Conservation (phyloP, 2,329 filamentous ascomycete species). For the Botrytis sinoallii region DNA sequence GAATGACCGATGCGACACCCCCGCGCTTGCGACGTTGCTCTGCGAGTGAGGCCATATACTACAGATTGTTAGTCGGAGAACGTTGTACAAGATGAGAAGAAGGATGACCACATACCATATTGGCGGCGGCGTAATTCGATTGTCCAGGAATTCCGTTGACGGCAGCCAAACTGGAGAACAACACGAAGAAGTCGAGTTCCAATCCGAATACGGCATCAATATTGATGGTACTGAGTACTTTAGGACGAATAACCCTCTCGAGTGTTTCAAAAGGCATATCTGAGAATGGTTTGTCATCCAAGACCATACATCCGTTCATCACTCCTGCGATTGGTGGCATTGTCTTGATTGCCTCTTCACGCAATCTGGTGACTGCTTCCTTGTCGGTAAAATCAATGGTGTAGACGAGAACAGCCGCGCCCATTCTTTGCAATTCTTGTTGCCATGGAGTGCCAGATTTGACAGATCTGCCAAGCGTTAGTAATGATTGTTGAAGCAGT, state of each 20-base stretch:
- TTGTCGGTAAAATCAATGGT: slow-evolving; percentile 27
- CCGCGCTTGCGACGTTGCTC: slow-evolving; percentile 42
- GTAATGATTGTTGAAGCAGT: background rate
- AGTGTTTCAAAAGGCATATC: slow-evolving; percentile 35
- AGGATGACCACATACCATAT: slow-evolving; percentile 34
- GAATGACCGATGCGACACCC: slow-evolving; percentile 47
- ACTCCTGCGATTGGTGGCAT: slow-evolving; percentile 41
- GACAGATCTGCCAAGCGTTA: slow-evolving; percentile 36
- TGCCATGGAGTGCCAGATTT: slow-evolving; percentile 34
- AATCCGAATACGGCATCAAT: slow-evolving; percentile 38
- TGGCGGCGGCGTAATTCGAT: slow-evolving; percentile 41
- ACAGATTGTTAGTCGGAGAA: background rate
- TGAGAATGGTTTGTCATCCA: slow-evolving; percentile 37
- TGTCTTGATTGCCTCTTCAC: slow-evolving; percentile 13
- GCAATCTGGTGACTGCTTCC: background rate
- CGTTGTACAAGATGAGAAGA: background rate
- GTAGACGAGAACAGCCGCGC: slow-evolving; percentile 17
- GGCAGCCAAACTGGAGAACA: slow-evolving; percentile 40
- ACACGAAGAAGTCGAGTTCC: slow-evolving; percentile 44
- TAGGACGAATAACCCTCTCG: slow-evolving; percentile 36
- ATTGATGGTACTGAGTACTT: slow-evolving; percentile 38
- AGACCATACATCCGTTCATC: slow-evolving; percentile 45
- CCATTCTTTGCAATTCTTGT: slow-evolving; percentile 22
- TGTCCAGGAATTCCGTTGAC: slow-evolving; percentile 40
- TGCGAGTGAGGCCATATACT: slow-evolving; percentile 44